Base-by-base conservation (phyloP, 2,329 filamentous ascomycete species). In the Nothophaeocryptopus gaeumannii region DNA sequence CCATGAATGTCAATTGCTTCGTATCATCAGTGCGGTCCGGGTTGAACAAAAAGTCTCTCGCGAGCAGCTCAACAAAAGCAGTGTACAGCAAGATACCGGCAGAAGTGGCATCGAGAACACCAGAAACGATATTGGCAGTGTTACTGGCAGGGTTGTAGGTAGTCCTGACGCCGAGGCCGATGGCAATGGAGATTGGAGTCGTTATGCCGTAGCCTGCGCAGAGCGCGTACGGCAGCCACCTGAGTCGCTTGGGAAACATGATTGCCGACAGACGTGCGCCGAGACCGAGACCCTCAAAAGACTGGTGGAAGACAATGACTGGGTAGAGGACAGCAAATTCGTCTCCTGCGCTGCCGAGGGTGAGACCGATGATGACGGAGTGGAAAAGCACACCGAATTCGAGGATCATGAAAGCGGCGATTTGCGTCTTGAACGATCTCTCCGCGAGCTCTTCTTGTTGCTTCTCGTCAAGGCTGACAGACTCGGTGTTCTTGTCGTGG, bases 1-100 rank as follows among this genome's bases (percentile, higher is more conserved):
- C 93, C 87, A 96, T 91, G 73, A 96, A 96, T 0, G 89, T 88
- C 37, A 91, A 68, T 59, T 89, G 78, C 71, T 95, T 90, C 65
- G 95, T 89, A 1, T 92, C 90, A 73, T 96, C 84, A 30, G 96
- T 78, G 73, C 96, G 90, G 8, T 96, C 88, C 5, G 96, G 76
- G 10, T 85, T 81, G 61, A 81, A 84, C 51, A 86, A 44, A 42
- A 77, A 76, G 49, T 77, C 74, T 51, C 75, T 71, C 1, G 74
- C 74, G 14, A 77, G 63, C 26, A 77, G 55, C 56, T 76, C 73
- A 1, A 77, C 74, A 31, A 76, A 58, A 2, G 72, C 72, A n/a
- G 72, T 73, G 53, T 74, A 75, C 35, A 75, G 58, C 15, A 97
- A 76, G 53, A 96, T 96, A 16, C 92, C 92, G 1, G 89, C 88